Percentiles rank a stretch among this genome's conserved stretches.
Conservation (phyloP, 768 basidiomycete genomes). For the Filobasidium floriforme region DNA sequence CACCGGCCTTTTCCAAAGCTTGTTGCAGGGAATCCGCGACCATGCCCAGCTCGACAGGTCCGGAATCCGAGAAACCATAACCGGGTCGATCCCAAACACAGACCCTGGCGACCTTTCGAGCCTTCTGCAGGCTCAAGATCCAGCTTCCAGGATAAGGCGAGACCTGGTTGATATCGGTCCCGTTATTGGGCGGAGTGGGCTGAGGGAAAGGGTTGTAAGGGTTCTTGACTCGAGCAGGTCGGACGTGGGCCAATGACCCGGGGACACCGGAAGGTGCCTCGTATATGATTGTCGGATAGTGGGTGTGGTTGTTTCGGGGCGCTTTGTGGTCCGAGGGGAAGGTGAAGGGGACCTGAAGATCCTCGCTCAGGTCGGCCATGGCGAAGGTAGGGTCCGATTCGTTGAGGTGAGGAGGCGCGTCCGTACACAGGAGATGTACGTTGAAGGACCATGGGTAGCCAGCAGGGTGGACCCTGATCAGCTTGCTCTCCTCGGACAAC, state of each 20-base stretch:
- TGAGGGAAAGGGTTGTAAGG: conserved; percentile 23
- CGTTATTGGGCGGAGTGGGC: conserved; percentile 22
- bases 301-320: conserved; percentile 10
- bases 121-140: conserved; percentile 38
- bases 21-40: conserved; percentile 37
- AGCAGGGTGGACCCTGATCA: conserved; percentile 29
- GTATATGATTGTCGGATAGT: conserved; percentile 40
- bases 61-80: conserved; percentile 42
- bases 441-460: conserved; percentile 32
- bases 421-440: conserved; percentile 39
- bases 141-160: conserved; percentile 37
- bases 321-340: conserved; percentile 18
- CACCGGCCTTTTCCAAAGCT: conserved; percentile 28
- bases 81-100: conserved; percentile 46
- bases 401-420: conserved; percentile 23
- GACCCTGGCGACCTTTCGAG: conserved; percentile 35
- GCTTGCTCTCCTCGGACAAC: conserved; percentile 26
- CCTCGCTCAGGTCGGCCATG: background rate
- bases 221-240: conserved; percentile 31
- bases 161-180: conserved; percentile 18
- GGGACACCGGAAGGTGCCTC: conserved; percentile 42
- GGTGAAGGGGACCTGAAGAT: conserved; percentile 1
- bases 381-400: conserved; percentile 2
- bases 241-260: conserved; percentile 36
- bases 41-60: conserved; percentile 34